Percentiles rank a stretch among this genome's conserved stretches.
phyloP scores from a whole-genome alignment of 2,329 filamentous ascomycete genomes.

The Ambrosiella xylebori region DNA sequence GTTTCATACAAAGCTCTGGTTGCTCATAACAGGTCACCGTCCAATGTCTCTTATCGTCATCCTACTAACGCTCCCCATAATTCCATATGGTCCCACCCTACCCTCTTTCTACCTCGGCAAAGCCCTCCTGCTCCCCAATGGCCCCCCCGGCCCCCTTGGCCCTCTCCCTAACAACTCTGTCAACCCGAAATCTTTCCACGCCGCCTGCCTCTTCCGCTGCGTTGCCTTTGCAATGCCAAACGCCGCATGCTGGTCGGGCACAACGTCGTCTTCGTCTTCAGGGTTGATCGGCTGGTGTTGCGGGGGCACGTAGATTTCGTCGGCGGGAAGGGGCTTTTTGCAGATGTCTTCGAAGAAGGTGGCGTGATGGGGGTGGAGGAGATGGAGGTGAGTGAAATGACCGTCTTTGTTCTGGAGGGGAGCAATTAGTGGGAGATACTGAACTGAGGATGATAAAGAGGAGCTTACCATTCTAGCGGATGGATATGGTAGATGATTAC shows the following conservation, averaged over 20 bases:
- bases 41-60: not conserved
- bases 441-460: not conserved
- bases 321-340: slow-evolving; percentile 51
- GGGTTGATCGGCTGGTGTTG: slow-evolving; percentile 70
- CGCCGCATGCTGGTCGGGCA: slow-evolving; percentile 73
- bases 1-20: not conserved
- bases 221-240: slow-evolving; percentile 74
- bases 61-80: not conserved
- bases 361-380: slow-evolving; percentile 52
- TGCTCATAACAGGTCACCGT: not conserved
- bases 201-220: slow-evolving; percentile 50
- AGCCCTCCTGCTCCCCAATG: slow-evolving; percentile 12
- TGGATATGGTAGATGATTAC: not conserved
- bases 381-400: slow-evolving; percentile 57
- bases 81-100: not conserved
- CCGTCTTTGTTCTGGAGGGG: slow-evolving; percentile 52
- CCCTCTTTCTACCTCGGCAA: slow-evolving; percentile 15
- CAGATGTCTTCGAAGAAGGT: slow-evolving; percentile 67
- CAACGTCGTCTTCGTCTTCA: slow-evolving; percentile 76
- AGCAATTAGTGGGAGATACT: not conserved
- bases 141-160: slow-evolving; percentile 21
- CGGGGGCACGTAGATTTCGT: slow-evolving; percentile 68
- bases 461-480: not conserved
- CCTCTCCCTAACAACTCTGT: slow-evolving; percentile 50
- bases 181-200: slow-evolving; percentile 68